Base-by-base conservation (phyloP, 768 basidiomycete genomes). In the Lentinus brumalis region DNA sequence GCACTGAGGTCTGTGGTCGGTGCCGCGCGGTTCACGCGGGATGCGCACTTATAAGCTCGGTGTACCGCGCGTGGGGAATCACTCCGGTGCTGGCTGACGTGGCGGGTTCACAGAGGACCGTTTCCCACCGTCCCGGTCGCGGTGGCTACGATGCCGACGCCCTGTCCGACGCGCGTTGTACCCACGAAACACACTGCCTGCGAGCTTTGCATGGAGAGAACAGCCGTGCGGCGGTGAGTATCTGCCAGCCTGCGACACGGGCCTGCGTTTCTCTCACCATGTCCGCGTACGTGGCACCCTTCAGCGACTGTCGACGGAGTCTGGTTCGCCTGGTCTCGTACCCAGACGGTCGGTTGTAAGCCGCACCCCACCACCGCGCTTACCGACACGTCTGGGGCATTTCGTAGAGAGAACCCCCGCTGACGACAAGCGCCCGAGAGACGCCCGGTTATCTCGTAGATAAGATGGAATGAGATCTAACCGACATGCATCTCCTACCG, bases 91-190 rank as follows among this genome's bases (percentile, higher is more conserved):
- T 50, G 54, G 66, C 67, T 70, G 69, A 70, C 69, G 69, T 70
- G 69, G 69, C 67, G 61, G 58, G 60, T 59, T 55, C 45, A 59
- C 32, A 38, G 53, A 14, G 26, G 53, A 53, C 16, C 42, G 44
- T 39, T 70, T 70, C 67, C 57, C 69, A 68, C 64, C 64, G 65
- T 53, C 53, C 69, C 67, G 66, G 67, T 39, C 40, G 30, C 52
- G 65, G 51, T 16, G 47, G 58, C 26, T 54, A 50, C 59, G 62
- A 53, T 61, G 56, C 69, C 64, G 67, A 62, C 57, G 54, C 50
- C 35, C 60, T 53, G 57, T 63, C 54, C 44, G 45, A 47, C 45
- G 41, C 49, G 40, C 32, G 29, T 40, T 31, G 52, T 56, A 63
- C 62, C 50, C 62, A 63, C 62, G 62, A 63, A 46, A 59, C 32